Conservation (phyloP, 352 stramenopile species). For the Thraustochytrium sp. region DNA sequence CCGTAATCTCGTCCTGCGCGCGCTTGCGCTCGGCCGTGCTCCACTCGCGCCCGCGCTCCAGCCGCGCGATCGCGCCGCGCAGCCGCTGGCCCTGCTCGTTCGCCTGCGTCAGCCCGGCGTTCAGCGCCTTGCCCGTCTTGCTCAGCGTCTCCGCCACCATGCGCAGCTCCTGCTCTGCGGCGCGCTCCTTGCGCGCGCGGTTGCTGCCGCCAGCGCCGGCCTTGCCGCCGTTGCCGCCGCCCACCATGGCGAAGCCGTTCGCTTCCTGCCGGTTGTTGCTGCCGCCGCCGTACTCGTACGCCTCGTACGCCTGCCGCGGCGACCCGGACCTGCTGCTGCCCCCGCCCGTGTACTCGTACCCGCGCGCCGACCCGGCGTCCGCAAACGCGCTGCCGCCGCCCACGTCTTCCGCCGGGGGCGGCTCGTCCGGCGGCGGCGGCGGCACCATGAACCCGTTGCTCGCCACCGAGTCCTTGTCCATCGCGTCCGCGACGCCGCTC, state of each 20-base stretch:
- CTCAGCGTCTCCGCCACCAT: conserved; percentile 26
- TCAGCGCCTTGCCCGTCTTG: conserved; percentile 36
- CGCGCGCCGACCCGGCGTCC: no score
- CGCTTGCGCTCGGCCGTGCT: conserved; percentile 35
- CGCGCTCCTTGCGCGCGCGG: background rate
- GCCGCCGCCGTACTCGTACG: background rate
- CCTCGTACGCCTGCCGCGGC: no score
- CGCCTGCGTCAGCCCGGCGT: conserved; percentile 21
- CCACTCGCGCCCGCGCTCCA: conserved; percentile 19
- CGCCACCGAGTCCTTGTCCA: background rate
- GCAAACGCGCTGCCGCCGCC: no score
- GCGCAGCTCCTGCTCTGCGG: conserved; percentile 7
- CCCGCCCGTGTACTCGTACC: no score
- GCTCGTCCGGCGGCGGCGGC: background rate
- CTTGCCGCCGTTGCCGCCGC: background rate
- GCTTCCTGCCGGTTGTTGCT: background rate
- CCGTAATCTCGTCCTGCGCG: conserved; percentile 21
- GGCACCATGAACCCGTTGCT: conserved; percentile 20
- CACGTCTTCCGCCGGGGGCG: background rate
- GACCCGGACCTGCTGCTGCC: no score
- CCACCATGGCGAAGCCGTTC: no score
- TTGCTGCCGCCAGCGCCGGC: background rate
- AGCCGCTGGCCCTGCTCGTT: conserved; percentile 43
- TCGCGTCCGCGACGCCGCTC: background rate
- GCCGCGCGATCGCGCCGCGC: conserved; percentile 1